Evolutionary conservation across 106 monocot species (phyloP), one percentile per base, ranked within the genome.

Genomic region (Amphibolis antarctica): DNA sequence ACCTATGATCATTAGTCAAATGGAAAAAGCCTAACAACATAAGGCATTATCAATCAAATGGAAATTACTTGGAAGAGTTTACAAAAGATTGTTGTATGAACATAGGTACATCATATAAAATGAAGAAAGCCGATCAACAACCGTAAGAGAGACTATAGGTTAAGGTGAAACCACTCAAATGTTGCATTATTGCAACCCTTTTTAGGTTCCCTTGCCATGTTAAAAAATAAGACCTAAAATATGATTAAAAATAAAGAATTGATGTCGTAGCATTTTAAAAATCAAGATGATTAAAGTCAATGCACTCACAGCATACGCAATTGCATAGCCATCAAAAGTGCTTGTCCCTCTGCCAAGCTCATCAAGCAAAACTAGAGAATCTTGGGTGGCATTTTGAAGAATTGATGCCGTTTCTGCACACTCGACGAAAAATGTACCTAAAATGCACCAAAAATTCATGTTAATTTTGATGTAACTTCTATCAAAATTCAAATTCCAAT

Each of bases 291-390:
- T n/a, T n/a, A n/a, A n/a, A n/a, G n/a, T n/a, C 3, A 36, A 26
- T 9, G 44, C 51, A 78, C 86, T 84, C 66, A 96, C 94, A 82
- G 89, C 89, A 76, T 96, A 89, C 1, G 94, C 94, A 64, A 96
- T 96, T 24, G 89, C 94, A 86, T 96, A 96, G 55, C 94, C 94
- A 80, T 96, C 94, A 69, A 96, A 96, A 43, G 94, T 96, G 73
- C 94, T 96, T 23, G 94, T 96, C 68, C 94, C 94, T 75, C 94
- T 77, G 11, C 94, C 94, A 65, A 96, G 94, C 48, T 96, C 94
- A 67, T 96, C 94, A 51, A 96, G 86, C 74, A 96, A 72, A 45
- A 96, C 94, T 26, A 96, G 73, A 69, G 94, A 96, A 80, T 96
- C 81, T 65, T 69, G 54, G 53, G 89, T 86, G 30, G 94, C 79